Evolutionary conservation across 345 rosid genomes (phyloP), one percentile per base, ranked within the genome.

Genomic region (Rhodamnia rubescens): DNA sequence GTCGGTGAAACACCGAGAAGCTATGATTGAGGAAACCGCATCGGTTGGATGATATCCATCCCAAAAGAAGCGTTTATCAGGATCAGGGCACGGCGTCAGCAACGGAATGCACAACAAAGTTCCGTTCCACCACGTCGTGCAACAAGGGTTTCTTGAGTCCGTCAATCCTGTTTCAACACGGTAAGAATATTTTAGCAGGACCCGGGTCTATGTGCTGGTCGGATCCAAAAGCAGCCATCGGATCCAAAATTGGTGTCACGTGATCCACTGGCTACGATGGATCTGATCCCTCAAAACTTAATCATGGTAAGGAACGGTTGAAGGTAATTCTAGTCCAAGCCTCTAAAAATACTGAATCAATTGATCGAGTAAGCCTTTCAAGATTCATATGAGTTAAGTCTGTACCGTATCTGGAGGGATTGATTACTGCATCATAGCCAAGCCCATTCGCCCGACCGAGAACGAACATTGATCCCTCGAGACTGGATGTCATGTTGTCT

Each of bases 41-140:
- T 92, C 93, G 3, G 7, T 87, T 32, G 85, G 85, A 75, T 92
- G 94, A 82, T 11, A 91, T 21, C 86, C 95, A 87, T 93, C 93
- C 89, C 91, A 93, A 53, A 92, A 92, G 55, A 86, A 89, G 81
- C 88, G 87, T 13, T 88, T 20, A 57, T 90, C 54, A 0, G 89
- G 85, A 50, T 75, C 81, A 6, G 51, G 58, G 80, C 94, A 92
- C 20, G 95, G 86, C 20, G 21, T 9, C 11, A 85, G 61, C 74
- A 40, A 85, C 16, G 93, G 93, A 32, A 92, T 86, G 86, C 94
- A 92, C 15, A 42, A 51, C 1, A 89, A 85, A 10, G 88, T 91
- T 82, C 92, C 94, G 69, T 93, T 90, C 11, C 53, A 64, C 94
- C 91, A 91, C 0, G 93, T 85, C 13, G 1, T 85, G 83, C 94